A percentile compares a stretch with the other conserved stretches of the same genome.
These are phyloP conservation scores for Galerina marginata DNA, from an alignment of 768 basidiomycete genomes.

Conservation along the genomic window DNA sequence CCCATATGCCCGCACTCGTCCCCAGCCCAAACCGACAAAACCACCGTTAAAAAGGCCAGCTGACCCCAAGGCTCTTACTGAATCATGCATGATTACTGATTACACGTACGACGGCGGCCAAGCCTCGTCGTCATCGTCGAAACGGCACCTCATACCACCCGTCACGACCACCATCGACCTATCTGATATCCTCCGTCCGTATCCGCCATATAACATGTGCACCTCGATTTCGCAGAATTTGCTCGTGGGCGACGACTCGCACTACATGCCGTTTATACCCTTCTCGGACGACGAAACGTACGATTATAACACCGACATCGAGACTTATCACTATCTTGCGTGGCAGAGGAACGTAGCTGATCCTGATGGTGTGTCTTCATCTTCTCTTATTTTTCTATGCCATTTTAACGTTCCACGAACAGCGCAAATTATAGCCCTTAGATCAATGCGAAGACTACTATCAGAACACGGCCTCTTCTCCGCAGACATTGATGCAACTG, in stretches of 20 bases:
- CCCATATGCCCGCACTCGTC: background rate
- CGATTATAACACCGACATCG: constrained; percentile 40
- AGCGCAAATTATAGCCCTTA: constrained; percentile 58
- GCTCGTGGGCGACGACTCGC: constrained; percentile 61
- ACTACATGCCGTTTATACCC: constrained; percentile 63
- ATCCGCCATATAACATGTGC: constrained; percentile 61
- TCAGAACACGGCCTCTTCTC: constrained; percentile 40
- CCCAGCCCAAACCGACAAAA: too few species aligned
- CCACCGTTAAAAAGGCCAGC: background rate
- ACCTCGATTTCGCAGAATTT: constrained; percentile 53
- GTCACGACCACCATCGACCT: background rate
- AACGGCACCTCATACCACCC: background rate
- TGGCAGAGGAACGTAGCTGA: constrained; percentile 51
- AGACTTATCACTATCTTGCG: constrained; percentile 48
- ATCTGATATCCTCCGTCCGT: constrained; percentile 13
- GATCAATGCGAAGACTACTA: constrained; percentile 51
- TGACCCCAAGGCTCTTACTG: background rate
- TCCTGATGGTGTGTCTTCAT: constrained; percentile 40
- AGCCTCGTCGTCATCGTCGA: background rate
- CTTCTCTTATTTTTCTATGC: background rate
- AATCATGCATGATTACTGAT: background rate
- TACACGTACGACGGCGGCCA: background rate
- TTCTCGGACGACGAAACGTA: constrained; percentile 67
- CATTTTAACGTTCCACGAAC: background rate
- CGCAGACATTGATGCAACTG: constrained; percentile 53